These are phyloP conservation scores for Jaminaea rosea DNA, from an alignment of 1,284 basidiomycete species.

Conservation along the genomic window DNA sequence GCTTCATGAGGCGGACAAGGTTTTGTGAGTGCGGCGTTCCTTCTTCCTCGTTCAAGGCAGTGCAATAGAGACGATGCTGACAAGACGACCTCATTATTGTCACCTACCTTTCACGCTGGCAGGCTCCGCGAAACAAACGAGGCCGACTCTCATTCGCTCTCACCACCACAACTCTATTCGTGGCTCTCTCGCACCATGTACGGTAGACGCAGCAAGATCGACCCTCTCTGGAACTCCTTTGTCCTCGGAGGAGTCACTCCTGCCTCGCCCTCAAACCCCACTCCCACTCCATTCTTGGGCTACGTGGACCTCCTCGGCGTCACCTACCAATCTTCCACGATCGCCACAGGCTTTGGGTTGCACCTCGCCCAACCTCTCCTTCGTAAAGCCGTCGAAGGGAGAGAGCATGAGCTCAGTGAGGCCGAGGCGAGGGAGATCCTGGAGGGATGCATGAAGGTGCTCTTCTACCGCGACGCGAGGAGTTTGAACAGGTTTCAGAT, in stretches of 20 bases:
- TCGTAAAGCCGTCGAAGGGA: constrained; percentile 77
- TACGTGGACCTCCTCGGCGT: constrained; percentile 96
- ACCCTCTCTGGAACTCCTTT: constrained; percentile 92
- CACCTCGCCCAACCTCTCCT: constrained; percentile 89
- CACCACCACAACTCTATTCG: constrained; percentile 84
- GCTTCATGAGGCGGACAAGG: constrained; percentile 54
- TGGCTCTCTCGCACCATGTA: constrained; percentile 90
- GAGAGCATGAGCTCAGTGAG: constrained; percentile 64
- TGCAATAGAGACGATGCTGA: too few relatives aligned
- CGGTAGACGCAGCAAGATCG: constrained; percentile 70
- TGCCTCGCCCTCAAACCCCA: constrained; percentile 10
- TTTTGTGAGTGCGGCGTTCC: constrained; percentile 23
- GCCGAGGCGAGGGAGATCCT: constrained; percentile 72
- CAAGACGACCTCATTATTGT: too few relatives aligned
- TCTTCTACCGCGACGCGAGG: constrained; percentile 94
- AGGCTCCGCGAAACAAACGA: constrained; percentile 68
- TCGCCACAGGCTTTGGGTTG: constrained; percentile 92
- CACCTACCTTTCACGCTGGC: too few relatives aligned
- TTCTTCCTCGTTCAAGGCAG: too few relatives aligned
- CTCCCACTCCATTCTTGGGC: constrained; percentile 53
- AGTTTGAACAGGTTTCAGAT: constrained; percentile 97
- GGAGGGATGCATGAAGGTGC: constrained; percentile 79
- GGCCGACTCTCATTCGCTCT: constrained; percentile 73
- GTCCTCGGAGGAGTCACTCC: constrained; percentile 61
- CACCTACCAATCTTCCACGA: constrained; percentile 84